Conservation (phyloP, 805 yeast genomes). For the Tetrapisispora arboricola region DNA sequence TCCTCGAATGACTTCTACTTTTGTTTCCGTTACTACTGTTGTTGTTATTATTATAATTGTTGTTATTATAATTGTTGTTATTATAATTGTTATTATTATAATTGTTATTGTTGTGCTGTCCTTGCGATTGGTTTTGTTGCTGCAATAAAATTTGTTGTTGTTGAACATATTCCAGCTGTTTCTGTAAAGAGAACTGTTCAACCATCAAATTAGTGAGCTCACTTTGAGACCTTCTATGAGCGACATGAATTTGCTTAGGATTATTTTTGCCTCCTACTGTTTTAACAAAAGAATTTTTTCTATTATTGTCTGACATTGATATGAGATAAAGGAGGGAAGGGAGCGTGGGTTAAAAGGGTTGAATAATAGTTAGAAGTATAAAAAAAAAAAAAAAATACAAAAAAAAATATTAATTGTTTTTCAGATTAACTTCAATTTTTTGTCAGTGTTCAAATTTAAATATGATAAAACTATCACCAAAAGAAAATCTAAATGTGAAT, state of each 20-base stretch:
- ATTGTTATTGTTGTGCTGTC: conserved; percentile 32
- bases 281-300: neutral
- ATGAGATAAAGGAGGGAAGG: neutral
- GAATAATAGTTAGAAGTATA: neutral
- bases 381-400: neutral
- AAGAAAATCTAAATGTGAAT: too few species aligned
- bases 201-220: conserved; percentile 88
- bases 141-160: conserved; percentile 59
- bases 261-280: conserved; percentile 26
- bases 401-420: too few species aligned
- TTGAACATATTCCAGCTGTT: conserved; percentile 84
- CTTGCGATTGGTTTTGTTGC: conserved; percentile 46
- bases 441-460: too few species aligned
- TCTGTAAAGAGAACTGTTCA: conserved; percentile 79
- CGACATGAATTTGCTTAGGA: conserved; percentile 71
- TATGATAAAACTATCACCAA: too few species aligned
- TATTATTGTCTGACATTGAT: neutral
- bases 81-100: conserved; percentile 17
- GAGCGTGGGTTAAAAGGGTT: neutral
- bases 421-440: too few species aligned
- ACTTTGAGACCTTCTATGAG: conserved; percentile 95
- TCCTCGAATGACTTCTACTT: conserved; percentile 28
- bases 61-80: too few species aligned
- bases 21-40: conserved; percentile 1
- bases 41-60: neutral